Evolutionary conservation across 257 asterid species (phyloP), one percentile per base, ranked within the genome.

Genomic region (Anisodus tanguticus): DNA sequence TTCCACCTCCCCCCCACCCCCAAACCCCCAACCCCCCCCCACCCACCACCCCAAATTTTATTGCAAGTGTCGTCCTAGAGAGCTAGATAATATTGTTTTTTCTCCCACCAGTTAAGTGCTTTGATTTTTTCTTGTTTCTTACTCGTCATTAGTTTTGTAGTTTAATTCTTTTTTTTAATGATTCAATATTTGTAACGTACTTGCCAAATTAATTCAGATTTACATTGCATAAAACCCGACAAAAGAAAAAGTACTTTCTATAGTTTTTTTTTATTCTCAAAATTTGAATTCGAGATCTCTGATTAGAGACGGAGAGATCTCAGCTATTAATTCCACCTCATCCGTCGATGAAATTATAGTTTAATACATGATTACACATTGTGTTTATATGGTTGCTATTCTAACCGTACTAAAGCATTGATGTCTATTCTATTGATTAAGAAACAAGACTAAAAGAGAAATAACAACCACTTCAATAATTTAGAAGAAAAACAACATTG

Each of bases 381-480:
- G 35, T 31, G 35, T 31, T 31, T 31, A 31, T 31, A 58, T 45
- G 7, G 12, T 5, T 1, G 7, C 10, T 47, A 49, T 22, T 22
- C 8, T 10, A 74, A 37, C 9, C 4, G 8, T 15, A 9, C 35
- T 41, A 2, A 41, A 16, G 15, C 1, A 9, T 1, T 41, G 11
- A 0, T 19, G 16, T 0, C 8, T 41, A 70, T 43, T 70, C 16
- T 70, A n/a, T 17, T 70, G 12, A 11, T 22, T 74, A 49, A 74
- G 80, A 76, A 51, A 47, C 0, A 71, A n/a, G 17, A n/a, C 31
- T n/a, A 72, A 12, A 26, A 51, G 63, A 76, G 45, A 51, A 22
- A 26, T 6, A 51, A 76, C 81, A 26, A 76, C 81, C 5, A 76
- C 64, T 76, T 53, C 64, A 74, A 22, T 22, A 49, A 74, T 74